A percentile compares a stretch with the other conserved stretches of the same genome.
Conservation (phyloP, 2,329 filamentous ascomycete species). For the Aspergillus sp. region DNA sequence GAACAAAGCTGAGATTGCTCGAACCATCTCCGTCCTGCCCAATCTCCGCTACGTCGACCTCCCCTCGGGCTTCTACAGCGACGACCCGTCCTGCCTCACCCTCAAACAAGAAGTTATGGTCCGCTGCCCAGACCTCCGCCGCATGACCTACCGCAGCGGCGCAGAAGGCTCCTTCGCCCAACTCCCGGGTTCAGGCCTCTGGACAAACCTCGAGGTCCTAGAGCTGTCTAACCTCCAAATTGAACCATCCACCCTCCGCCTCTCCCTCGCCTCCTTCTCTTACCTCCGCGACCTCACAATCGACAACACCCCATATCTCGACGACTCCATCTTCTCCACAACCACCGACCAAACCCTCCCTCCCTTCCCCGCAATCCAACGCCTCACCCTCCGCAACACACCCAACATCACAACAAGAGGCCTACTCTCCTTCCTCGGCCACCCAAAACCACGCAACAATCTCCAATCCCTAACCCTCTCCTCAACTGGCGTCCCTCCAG, state of each 20-base stretch:
- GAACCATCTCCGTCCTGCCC: constrained; percentile 79
- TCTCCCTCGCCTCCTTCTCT: constrained; percentile 67
- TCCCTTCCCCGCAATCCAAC: constrained; percentile 71
- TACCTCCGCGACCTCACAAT: constrained; percentile 73
- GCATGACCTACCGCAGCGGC: constrained; percentile 82
- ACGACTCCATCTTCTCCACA: constrained; percentile 72
- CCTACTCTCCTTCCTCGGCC: constrained; percentile 66
- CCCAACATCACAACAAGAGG: constrained; percentile 72
- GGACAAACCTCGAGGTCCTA: constrained; percentile 43
- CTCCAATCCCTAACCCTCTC: constrained; percentile 70
- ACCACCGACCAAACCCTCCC: constrained; percentile 59
- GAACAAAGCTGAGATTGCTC: constrained; percentile 77
- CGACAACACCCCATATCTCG: constrained; percentile 66
- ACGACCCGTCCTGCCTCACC: constrained; percentile 72
- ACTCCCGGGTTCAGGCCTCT: constrained; percentile 57
- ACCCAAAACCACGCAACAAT: constrained; percentile 57
- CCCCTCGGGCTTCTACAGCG: constrained; percentile 81
- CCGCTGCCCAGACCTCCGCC: constrained; percentile 77
- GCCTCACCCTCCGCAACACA: constrained; percentile 70
- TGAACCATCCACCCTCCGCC: constrained; percentile 55
- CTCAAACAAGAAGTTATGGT: constrained; percentile 82
- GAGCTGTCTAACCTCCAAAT: constrained; percentile 40
- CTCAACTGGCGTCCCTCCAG: constrained; percentile 63
- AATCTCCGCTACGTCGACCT: constrained; percentile 88
- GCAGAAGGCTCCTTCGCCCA: constrained; percentile 74